phyloP scores from a whole-genome alignment of 1,284 basidiomycete genomes.

The Cryptococcus sp. region DNA sequence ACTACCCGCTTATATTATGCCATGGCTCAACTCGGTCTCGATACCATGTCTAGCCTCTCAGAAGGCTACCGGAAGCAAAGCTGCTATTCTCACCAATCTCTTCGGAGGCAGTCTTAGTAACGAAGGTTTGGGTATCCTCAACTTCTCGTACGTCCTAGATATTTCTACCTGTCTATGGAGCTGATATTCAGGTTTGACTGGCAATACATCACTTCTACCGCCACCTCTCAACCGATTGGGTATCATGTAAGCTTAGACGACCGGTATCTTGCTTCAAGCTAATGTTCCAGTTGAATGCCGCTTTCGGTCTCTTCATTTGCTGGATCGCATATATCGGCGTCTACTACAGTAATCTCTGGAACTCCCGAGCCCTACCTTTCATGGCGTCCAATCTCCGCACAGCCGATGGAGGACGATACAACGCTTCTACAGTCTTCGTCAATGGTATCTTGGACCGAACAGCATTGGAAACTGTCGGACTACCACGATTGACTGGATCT shows the following conservation, averaged over 20 bases:
- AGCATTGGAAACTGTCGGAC: constrained; percentile 22
- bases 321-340: constrained; percentile 23
- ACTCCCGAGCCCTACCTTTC: constrained; percentile 13
- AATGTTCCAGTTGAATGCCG: constrained; percentile 29
- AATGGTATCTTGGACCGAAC: constrained; percentile 22
- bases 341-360: constrained; percentile 33
- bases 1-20: constrained; percentile 53
- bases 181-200: not conserved
- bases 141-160: too few species aligned
- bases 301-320: constrained; percentile 25
- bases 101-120: constrained; percentile 34
- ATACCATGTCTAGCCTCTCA: constrained; percentile 52
- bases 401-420: constrained; percentile 32
- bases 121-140: constrained; percentile 34
- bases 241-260: not conserved
- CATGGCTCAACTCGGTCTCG: constrained; percentile 33
- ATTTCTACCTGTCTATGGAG: too few species aligned
- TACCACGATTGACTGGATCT: constrained; percentile 43
- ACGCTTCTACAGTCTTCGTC: constrained; percentile 48
- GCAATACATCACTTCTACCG: constrained; percentile 18
- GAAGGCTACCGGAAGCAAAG: constrained; percentile 50
- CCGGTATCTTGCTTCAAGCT: not conserved
- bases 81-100: constrained; percentile 25
- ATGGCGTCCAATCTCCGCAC: constrained; percentile 13
- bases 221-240: constrained; percentile 6